A percentile compares a stretch with the other conserved stretches of the same genome.
phyloP scores from a whole-genome alignment of 2,329 filamentous ascomycete genomes.

The Bipolaris gigantea region DNA sequence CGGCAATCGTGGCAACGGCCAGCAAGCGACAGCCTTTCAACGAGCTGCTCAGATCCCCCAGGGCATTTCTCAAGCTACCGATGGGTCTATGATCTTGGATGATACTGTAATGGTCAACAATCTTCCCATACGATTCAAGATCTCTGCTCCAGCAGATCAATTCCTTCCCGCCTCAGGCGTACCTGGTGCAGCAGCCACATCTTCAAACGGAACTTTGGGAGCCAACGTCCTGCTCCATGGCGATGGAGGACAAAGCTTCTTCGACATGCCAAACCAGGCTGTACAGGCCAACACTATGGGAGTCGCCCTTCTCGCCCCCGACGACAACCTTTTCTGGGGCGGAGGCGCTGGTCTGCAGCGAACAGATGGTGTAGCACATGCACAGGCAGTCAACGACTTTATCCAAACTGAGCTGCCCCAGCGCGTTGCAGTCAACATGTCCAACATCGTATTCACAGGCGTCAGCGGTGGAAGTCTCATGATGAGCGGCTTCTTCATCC shows the following conservation, averaged over 20 bases:
- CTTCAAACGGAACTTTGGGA: conserved; percentile 42
- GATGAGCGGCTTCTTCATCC: conserved; percentile 61
- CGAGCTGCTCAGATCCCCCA: conserved; percentile 41
- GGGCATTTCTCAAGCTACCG: conserved; percentile 50
- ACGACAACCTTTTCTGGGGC: conserved; percentile 61
- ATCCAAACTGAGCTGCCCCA: conserved; percentile 55
- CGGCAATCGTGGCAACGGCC: background rate
- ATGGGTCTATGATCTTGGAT: conserved; percentile 60
- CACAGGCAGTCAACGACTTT: conserved; percentile 59
- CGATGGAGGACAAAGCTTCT: conserved; percentile 62
- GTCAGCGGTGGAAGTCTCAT: conserved; percentile 59
- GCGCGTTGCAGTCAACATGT: conserved; percentile 57
- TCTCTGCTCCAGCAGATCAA: conserved; percentile 57
- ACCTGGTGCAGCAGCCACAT: conserved; percentile 48
- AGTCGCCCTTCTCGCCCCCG: conserved; percentile 58
- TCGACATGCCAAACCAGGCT: conserved; percentile 60
- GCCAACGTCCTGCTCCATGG: conserved; percentile 63
- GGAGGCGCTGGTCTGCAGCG: conserved; percentile 56
- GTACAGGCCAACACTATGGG: conserved; percentile 57
- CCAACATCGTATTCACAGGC: conserved; percentile 60
- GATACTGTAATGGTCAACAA: conserved; percentile 58
- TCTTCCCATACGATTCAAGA: conserved; percentile 59
- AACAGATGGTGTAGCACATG: conserved; percentile 59
- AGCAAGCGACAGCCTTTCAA: conserved; percentile 36
- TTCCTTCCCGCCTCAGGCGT: conserved; percentile 57